Evolutionary conservation across 805 yeast species (phyloP).

Genomic region (Blastobotrys americana): DNA sequence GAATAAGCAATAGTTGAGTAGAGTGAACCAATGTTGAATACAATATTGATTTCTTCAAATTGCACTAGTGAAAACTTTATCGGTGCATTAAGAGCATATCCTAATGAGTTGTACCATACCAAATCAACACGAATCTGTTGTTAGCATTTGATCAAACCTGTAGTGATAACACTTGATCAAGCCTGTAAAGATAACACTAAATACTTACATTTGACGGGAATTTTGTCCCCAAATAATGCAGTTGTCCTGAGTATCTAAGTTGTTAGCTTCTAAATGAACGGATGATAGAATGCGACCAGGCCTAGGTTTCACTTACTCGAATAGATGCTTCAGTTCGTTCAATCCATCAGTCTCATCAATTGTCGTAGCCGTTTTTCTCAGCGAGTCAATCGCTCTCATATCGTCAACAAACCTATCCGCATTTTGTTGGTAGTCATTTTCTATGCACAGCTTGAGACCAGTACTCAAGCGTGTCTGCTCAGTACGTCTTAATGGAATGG

Average conservation of each 20-base stretch:
- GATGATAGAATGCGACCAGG: no score
- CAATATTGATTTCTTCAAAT: constrained; percentile 55
- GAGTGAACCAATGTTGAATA: constrained; percentile 62
- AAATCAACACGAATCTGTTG: constrained; percentile 37
- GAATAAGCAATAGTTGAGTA: constrained; percentile 50
- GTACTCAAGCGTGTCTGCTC: constrained; percentile 36
- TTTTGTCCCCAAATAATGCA: constrained; percentile 31
- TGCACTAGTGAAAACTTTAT: constrained; percentile 40
- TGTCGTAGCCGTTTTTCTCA: constrained; percentile 25
- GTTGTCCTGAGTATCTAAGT: constrained; percentile 17
- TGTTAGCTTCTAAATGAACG: no score
- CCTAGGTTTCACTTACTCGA: neutral
- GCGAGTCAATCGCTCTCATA: constrained; percentile 24
- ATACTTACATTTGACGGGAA: constrained; percentile 56
- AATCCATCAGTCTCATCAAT: neutral
- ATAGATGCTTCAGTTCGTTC: neutral
- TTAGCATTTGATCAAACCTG: neutral
- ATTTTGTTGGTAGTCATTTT: constrained; percentile 41
- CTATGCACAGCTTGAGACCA: constrained; percentile 39
- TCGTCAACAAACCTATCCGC: constrained; percentile 38
- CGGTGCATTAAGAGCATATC: constrained; percentile 46
- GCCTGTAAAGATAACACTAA: no score
- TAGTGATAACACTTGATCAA: no score
- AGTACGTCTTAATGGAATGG: constrained; percentile 46
- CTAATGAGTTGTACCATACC: constrained; percentile 67